Evolutionary conservation across 2,329 filamentous ascomycete genomes (phyloP), one percentile per base, ranked within the genome.

Genomic region (Hypoxylon sp.): DNA sequence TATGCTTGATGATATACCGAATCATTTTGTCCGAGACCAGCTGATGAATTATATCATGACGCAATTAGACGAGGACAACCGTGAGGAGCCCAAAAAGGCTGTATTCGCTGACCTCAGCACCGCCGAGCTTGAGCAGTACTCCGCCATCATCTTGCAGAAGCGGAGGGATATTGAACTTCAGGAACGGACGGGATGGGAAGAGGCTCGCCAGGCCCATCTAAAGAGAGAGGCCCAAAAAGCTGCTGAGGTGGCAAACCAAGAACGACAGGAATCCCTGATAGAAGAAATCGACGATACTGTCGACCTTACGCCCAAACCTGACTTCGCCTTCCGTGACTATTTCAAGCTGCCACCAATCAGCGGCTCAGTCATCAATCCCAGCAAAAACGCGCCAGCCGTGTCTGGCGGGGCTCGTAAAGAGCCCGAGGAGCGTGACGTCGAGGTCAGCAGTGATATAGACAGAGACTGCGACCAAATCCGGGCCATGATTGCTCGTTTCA

Each of bases 11-110:
- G 62, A 64, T 10, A 55, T 62, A 6, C 62, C 62, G 2, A 64
- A 62, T 20, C 27, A 55, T 23, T 55, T 40, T 18, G 58, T 62
- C 17, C 24, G 59, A 48, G 62, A 64, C 26, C 23, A 38, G 13
- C 18, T 64, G 21, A 55, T 64, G 58, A 43, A 62, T 31, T 62
- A 58, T 21, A 64, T 64, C 29, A 29, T 58, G 27, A 55, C 48
- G 13, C 2, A 45, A 35, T 29, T 58, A 5, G 37, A 52, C 7
- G 62, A 58, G 35, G 53, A 53, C 10, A 15, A 47, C 27, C 52
- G 31, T 23, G 55, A 62, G 3, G 15, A 35, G 3, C 49, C 49
- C 10, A 40, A 43, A 13, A 42, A 20, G 11, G 58, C 58, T 11
- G 62, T 64, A n/a, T 64, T 60, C 20, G 20, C 53, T 15, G 59